Evolutionary conservation across 148 eudicot species (phyloP), one percentile per base, ranked within the genome.

Genomic region (Amaranthus cruentus): DNA sequence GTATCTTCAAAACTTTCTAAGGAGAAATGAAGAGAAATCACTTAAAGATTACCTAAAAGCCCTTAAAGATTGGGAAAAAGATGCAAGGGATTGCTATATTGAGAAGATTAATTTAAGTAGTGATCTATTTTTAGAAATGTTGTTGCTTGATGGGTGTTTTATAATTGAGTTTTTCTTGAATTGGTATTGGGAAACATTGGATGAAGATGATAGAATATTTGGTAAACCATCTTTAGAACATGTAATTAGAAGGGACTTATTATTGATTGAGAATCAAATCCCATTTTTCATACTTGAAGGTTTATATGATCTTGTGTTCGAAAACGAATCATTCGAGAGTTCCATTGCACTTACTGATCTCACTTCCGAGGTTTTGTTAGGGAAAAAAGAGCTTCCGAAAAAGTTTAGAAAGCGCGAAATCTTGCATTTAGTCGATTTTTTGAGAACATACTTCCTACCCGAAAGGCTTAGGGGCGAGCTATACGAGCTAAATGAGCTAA

Each of bases 191-290:
- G 83, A 80, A 52, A 55, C 72, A 5, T 47, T 58, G 55, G 74
- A 76, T 62, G 83, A 76, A 55, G 52, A 76, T 14, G 83, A 80
- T 68, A 73, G 83, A 6, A 51, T 80, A 21, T 80, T 80, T 68
- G 83, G 83, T 15, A 80, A 80, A 28, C 80, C 83, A 18, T 80
- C 80, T 0, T 73, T 80, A 18, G 83, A 80, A 42, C 79, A 80
- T 68, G 83, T 80, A 4, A 66, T 80, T 72, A 76, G 66, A 18
- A 56, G 83, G 7, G 83, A 80, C 6, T 64, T 80, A 15, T 61
- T 73, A 21, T 80, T 80, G 77, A 55, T 80, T 7, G 83, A 80
- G 50, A 80, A 80, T 61, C 83, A 80, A 55, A 73, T 76, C 11
- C 80, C 83, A 0, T 80, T 68, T 59, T 80, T 80, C 6, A 77